These are phyloP conservation scores for Annulohypoxylon truncatum DNA, from an alignment of 2,329 filamentous ascomycete genomes.

Conservation along the genomic window DNA sequence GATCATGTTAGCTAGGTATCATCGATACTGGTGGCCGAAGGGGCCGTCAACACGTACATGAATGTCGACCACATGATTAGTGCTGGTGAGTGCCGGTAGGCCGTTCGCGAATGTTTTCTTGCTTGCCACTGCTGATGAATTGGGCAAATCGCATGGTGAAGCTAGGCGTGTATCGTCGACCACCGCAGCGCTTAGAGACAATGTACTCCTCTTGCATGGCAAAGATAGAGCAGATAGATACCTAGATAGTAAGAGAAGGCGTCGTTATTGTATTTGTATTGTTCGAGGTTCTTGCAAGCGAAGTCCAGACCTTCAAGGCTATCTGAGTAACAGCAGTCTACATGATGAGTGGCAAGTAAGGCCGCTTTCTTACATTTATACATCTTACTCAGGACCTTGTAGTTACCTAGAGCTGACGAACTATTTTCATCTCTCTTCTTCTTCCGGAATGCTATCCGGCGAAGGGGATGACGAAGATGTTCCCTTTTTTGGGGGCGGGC, in stretches of 20 bases:
- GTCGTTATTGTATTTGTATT: neutral
- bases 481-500: conserved; percentile 6
- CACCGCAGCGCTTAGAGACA: conserved; percentile 28
- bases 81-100: conserved; percentile 33
- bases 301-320: neutral
- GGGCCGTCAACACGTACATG: conserved; percentile 13
- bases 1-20: conserved; percentile 12
- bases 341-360: conserved; percentile 6
- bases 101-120: conserved; percentile 39
- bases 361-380: conserved; percentile 17
- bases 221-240: neutral
- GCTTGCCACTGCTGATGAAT: conserved; percentile 40
- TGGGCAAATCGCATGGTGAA: conserved; percentile 38
- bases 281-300: neutral
- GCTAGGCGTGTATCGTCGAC: conserved; percentile 17
- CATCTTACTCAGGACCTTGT: conserved; percentile 4
- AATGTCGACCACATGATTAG: conserved; percentile 25
- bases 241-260: neutral
- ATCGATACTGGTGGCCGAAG: neutral
- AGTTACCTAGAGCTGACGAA: neutral
- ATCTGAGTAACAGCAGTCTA: neutral
- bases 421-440: neutral
- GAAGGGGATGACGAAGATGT: neutral
- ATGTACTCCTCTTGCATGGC: conserved; percentile 39
- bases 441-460: conserved; percentile 3